phyloP scores from a whole-genome alignment of 2,329 filamentous ascomycete species.

The Aspergillus floridensis region DNA sequence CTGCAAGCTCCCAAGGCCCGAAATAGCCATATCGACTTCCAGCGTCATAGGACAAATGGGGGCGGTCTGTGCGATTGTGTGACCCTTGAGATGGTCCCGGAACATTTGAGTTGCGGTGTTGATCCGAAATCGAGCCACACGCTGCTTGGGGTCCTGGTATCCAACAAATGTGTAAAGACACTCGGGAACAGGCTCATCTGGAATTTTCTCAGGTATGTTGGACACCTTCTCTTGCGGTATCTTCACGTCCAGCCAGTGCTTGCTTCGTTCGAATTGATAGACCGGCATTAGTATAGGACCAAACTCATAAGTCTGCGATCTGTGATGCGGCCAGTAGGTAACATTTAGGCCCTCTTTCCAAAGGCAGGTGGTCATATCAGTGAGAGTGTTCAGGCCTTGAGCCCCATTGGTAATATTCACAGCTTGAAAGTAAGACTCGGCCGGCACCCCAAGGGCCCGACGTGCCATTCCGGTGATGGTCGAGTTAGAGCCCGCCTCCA shows the following conservation, averaged over 20 bases:
- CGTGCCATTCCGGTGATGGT: conserved; percentile 29
- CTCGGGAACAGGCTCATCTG: conserved; percentile 5
- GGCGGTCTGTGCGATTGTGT: conserved; percentile 36
- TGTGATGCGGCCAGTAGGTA: conserved; percentile 42
- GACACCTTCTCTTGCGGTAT: conserved; percentile 7
- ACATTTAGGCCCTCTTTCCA: conserved; percentile 42
- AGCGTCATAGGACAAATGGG: conserved; percentile 43
- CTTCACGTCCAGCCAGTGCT: conserved; percentile 41
- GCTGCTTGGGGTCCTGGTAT: conserved; percentile 19
- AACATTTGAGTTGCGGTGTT: not conserved
- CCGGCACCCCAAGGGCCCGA: conserved; percentile 21
- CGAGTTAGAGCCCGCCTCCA: conserved; percentile 46
- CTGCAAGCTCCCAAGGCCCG: conserved; percentile 32
- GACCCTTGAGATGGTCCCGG: not conserved
- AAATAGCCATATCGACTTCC: conserved; percentile 36
- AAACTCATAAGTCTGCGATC: conserved; percentile 27
- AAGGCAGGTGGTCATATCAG: conserved; percentile 30
- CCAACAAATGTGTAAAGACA: conserved; percentile 31
- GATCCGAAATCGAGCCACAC: conserved; percentile 9
- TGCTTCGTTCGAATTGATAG: conserved; percentile 44
- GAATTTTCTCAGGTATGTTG: not conserved
- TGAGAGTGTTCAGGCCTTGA: conserved; percentile 17
- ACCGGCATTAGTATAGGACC: conserved; percentile 35
- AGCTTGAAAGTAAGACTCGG: conserved; percentile 11
- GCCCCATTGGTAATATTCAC: conserved; percentile 15